A percentile compares a stretch with the other conserved stretches of the same genome.
Conservation (phyloP, 2,329 filamentous ascomycete species). For the Rhexocercosporidium sp. region DNA sequence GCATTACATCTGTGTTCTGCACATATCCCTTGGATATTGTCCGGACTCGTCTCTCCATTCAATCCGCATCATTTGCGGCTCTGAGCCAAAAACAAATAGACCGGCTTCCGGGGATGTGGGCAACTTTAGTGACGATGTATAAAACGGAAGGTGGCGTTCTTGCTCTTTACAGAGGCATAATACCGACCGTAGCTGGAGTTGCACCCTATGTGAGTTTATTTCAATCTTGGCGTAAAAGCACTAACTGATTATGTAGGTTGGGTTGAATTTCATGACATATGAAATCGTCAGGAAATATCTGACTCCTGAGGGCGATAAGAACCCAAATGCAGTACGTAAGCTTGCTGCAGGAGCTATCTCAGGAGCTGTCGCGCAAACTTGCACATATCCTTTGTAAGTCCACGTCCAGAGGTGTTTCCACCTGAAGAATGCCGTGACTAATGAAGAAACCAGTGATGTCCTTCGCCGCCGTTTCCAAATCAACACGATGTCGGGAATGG, state of each 20-base stretch:
- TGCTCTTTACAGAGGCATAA: conserved; percentile 91
- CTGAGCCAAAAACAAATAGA: conserved; percentile 64
- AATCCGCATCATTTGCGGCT: conserved; percentile 91
- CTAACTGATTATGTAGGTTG: conserved; percentile 62
- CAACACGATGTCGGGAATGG: conserved; percentile 99
- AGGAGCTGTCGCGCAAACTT: conserved; percentile 95
- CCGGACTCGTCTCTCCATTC: conserved; percentile 91
- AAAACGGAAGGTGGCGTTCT: conserved; percentile 83
- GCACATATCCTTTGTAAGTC: conserved; percentile 95
- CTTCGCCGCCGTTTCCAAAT: conserved; percentile 94
- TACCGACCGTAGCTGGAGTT: conserved; percentile 93
- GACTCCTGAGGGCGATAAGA: conserved; percentile 85
- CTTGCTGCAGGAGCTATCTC: conserved; percentile 89
- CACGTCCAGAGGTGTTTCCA: background rate
- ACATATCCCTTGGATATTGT: conserved; percentile 99
- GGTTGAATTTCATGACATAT: conserved; percentile 98
- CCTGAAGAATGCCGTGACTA: conserved; percentile 27
- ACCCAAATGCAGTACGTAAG: conserved; percentile 80
- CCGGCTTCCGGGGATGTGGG: conserved; percentile 90
- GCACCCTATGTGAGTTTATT: conserved; percentile 77
- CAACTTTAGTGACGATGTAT: conserved; percentile 83
- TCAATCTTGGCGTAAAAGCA: background rate
- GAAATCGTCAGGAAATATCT: conserved; percentile 84
- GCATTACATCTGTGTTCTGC: conserved; percentile 91
- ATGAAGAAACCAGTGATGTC: conserved; percentile 69